Percentiles rank a stretch among this genome's conserved stretches.
Conservation (phyloP, 129 eudicot species). For the Pseudognaphalium luteoalbum region DNA sequence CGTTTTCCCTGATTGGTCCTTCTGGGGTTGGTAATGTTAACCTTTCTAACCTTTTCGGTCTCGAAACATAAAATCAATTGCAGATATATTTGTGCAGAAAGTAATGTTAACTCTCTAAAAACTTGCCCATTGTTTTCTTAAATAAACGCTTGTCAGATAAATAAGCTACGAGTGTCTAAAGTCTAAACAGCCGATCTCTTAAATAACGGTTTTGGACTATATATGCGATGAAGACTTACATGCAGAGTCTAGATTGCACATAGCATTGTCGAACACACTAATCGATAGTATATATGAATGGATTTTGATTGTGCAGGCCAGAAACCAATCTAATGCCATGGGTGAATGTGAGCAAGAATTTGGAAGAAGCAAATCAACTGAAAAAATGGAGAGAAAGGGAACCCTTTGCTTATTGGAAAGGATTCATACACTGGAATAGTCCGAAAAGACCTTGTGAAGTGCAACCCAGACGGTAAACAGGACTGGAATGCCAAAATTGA, state of each 20-base stretch:
- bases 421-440: slow-evolving; percentile 42
- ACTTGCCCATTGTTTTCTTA: too few species aligned
- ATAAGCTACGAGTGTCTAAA: too few species aligned
- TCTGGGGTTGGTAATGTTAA: slow-evolving; percentile 89
- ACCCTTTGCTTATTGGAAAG: slow-evolving; percentile 90
- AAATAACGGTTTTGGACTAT: too few species aligned
- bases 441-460: slow-evolving; percentile 53
- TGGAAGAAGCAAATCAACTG: slow-evolving; percentile 50
- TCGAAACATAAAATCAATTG: too few species aligned
- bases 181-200: too few species aligned
- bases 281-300: too few species aligned
- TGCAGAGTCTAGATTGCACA: too few species aligned
- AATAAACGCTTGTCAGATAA: too few species aligned
- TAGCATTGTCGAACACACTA: too few species aligned
- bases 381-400: slow-evolving; percentile 60
- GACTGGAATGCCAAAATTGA: slow-evolving; percentile 65
- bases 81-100: too few species aligned
- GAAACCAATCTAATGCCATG: slow-evolving; percentile 77
- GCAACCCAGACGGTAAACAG: slow-evolving; percentile 45
- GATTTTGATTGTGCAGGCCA: slow-evolving; percentile 46
- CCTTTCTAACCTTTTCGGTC: too few species aligned
- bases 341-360: slow-evolving; percentile 48
- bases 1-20: slow-evolving; percentile 93
- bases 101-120: not conserved
- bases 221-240: too few species aligned